These are phyloP conservation scores for Psilocybe tampanensis DNA, from an alignment of 768 basidiomycete genomes.

Conservation along the genomic window DNA sequence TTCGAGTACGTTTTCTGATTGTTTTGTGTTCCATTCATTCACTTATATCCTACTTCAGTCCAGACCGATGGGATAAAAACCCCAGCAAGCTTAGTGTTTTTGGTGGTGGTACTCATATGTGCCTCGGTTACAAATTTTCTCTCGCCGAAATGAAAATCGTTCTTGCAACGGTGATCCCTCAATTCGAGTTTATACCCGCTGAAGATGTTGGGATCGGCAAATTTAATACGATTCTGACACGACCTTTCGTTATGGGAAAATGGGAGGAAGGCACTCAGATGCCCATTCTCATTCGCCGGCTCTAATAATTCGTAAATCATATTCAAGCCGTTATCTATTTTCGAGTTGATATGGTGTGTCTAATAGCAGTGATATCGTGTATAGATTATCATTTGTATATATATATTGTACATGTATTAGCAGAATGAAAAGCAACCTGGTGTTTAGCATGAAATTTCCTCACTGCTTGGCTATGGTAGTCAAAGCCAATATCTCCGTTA, in stretches of 20 bases:
- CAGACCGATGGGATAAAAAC: conserved; percentile 53
- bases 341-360: not conserved
- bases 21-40: conserved; percentile 1
- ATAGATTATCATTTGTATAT: not conserved
- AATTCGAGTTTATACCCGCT: conserved; percentile 47
- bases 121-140: conserved; percentile 51
- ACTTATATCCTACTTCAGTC: conserved; percentile 33
- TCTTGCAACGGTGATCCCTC: conserved; percentile 44
- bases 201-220: conserved; percentile 44
- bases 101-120: conserved; percentile 51
- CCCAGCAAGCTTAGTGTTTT: conserved; percentile 56
- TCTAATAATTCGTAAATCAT: conserved; percentile 13
- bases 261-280: conserved; percentile 42
- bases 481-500: conserved; percentile 10
- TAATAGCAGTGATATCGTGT: not conserved
- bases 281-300: conserved; percentile 32
- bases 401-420: not conserved
- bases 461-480: conserved; percentile 4
- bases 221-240: conserved; percentile 50
- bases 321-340: not conserved
- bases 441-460: not conserved
- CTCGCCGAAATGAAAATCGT: conserved; percentile 54
- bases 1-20: conserved; percentile 48
- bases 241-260: conserved; percentile 47
- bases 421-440: not conserved